phyloP scores from a whole-genome alignment of 129 eudicot species.

The Chrysanthemum makinoi region DNA sequence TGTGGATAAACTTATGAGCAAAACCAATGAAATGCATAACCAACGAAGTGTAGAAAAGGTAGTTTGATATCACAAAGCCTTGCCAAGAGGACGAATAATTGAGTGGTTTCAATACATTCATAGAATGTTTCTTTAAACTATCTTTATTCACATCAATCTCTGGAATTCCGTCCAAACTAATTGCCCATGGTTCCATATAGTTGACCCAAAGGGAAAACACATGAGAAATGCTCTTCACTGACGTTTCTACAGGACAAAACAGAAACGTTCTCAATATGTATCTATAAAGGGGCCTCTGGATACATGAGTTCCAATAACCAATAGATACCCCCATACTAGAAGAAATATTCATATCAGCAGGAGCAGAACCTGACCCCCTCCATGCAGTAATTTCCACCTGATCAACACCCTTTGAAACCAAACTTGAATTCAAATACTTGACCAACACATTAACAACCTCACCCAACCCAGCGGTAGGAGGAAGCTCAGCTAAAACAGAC shows the following conservation, averaged over 20 bases:
- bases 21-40: slow-evolving; percentile 95
- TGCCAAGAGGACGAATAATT: slow-evolving; percentile 83
- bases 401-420: slow-evolving; percentile 29
- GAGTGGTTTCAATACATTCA: slow-evolving; percentile 30
- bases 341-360: slow-evolving; percentile 36
- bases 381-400: slow-evolving; percentile 43
- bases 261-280: slow-evolving; percentile 76
- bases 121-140: slow-evolving; percentile 26
- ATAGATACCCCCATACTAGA: slow-evolving; percentile 34
- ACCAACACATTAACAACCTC: slow-evolving; percentile 71
- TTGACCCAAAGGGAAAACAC: slow-evolving; percentile 77
- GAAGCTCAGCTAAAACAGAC: slow-evolving; percentile 64
- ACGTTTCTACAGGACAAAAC: slow-evolving; percentile 78
- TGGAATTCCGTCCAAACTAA: slow-evolving; percentile 56
- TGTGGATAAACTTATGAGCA: slow-evolving; percentile 90
- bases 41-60: slow-evolving; percentile 85
- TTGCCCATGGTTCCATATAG: slow-evolving; percentile 83
- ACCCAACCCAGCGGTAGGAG: slow-evolving; percentile 76
- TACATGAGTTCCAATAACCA: slow-evolving; percentile 62
- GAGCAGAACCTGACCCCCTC: slow-evolving; percentile 35
- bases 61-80: slow-evolving; percentile 78
- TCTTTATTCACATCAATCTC: slow-evolving; percentile 42
- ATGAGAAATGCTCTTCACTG: slow-evolving; percentile 77
- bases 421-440: slow-evolving; percentile 64
- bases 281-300: slow-evolving; percentile 89